phyloP scores from a whole-genome alignment of 345 rosid genomes.

The Jatropha curcas region DNA sequence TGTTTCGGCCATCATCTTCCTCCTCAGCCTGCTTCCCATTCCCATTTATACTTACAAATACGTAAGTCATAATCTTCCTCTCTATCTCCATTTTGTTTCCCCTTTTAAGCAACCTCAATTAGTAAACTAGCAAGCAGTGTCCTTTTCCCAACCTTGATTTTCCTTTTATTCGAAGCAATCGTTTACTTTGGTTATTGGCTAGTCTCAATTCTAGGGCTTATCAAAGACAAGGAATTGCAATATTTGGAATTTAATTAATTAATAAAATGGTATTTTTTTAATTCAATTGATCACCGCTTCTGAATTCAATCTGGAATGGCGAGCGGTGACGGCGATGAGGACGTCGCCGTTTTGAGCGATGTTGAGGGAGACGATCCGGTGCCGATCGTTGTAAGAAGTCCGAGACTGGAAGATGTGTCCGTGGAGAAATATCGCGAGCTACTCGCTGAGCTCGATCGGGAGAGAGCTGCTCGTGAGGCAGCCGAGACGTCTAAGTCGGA shows the following conservation, averaged over 20 bases:
- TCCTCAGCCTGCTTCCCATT: neutral
- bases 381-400: conserved; percentile 40
- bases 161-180: neutral
- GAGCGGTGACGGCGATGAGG: conserved; percentile 55
- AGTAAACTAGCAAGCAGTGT: neutral
- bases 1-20: neutral
- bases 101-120: neutral
- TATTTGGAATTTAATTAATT: neutral
- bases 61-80: too few species aligned
- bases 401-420: conserved; percentile 45
- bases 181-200: neutral
- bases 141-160: neutral
- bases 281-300: neutral
- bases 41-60: neutral
- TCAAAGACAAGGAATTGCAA: too few species aligned
- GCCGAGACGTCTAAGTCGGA: conserved; percentile 78
- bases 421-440: conserved; percentile 61
- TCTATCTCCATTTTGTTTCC: neutral
- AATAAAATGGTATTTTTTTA: neutral
- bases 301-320: conserved; percentile 39
- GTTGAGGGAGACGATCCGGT: conserved; percentile 76
- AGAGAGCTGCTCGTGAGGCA: conserved; percentile 75
- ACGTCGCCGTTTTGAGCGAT: conserved; percentile 84
- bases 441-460: conserved; percentile 81
- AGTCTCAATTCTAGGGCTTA: neutral